Conservation (phyloP, 306 rosid genomes). For the Alnus rubra region DNA sequence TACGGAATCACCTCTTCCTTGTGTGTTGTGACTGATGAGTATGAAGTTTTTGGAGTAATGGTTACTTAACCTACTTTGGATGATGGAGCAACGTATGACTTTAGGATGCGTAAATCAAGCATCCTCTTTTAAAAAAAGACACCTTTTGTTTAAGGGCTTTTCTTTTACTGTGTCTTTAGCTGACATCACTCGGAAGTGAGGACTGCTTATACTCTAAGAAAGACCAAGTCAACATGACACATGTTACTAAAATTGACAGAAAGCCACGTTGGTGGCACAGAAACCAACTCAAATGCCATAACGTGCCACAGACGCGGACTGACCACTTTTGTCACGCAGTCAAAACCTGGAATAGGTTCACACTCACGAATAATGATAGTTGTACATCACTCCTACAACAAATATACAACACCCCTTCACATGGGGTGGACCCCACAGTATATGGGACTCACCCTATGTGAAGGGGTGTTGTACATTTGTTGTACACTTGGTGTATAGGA, state of each 20-base stretch:
- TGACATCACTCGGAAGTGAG: background rate
- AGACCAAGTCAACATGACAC: conserved; percentile 1
- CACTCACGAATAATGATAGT: too few relatives aligned
- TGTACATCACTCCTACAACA: too few relatives aligned
- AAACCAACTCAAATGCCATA: conserved; percentile 6
- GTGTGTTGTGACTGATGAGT: background rate
- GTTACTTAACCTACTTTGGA: background rate
- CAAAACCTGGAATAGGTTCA: conserved; percentile 11
- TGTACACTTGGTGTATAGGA: too few relatives aligned
- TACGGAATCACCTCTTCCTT: background rate
- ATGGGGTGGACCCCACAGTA: too few relatives aligned
- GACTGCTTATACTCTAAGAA: background rate
- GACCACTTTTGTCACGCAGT: conserved; percentile 10
- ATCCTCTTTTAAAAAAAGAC: background rate
- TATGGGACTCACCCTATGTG: too few relatives aligned
- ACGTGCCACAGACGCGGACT: conserved; percentile 21
- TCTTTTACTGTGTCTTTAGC: background rate
- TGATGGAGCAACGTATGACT: background rate
- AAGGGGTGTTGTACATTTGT: too few relatives aligned
- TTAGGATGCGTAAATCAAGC: conserved; percentile 1
- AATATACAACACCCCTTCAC: too few relatives aligned
- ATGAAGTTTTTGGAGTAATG: background rate
- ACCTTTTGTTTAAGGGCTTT: background rate
- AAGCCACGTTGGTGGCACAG: background rate
- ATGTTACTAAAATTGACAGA: background rate